Percentiles rank a stretch among this genome's conserved stretches.
phyloP scores from a whole-genome alignment of 202 grass and related monocot genomes.

The Sporobolus alterniflorus region DNA sequence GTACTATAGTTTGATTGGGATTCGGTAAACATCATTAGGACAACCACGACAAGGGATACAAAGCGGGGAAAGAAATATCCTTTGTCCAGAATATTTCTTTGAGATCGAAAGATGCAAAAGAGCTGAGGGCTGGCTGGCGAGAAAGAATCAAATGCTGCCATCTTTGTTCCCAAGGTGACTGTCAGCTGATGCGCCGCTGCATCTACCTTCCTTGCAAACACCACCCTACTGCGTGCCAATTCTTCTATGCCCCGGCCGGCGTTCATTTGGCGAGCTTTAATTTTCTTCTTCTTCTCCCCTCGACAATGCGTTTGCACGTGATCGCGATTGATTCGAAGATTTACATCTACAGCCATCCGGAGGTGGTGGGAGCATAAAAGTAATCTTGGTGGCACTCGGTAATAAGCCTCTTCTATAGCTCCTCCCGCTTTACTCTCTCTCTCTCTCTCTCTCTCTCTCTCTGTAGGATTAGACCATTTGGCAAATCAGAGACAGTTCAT shows the following conservation, averaged over 20 bases:
- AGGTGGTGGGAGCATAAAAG: constrained; percentile 1
- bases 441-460: too few relatives aligned
- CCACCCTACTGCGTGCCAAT: not conserved
- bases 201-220: constrained; percentile 55
- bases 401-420: not conserved
- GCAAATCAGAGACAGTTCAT: not conserved
- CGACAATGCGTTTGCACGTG: constrained; percentile 39
- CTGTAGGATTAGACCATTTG: not conserved
- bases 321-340: constrained; percentile 40
- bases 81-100: constrained; percentile 18
- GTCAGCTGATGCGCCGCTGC: constrained; percentile 43
- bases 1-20: constrained; percentile 39
- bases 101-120: constrained; percentile 53
- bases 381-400: constrained; percentile 14
- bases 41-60: constrained; percentile 24
- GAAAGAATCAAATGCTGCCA: constrained; percentile 57
- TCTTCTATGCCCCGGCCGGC: not conserved
- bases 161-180: constrained; percentile 60
- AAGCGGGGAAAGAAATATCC: not conserved
- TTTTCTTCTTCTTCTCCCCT: not conserved
- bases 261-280: not conserved
- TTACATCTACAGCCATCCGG: constrained; percentile 34
- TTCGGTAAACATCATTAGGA: constrained; percentile 44
- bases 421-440: not conserved
- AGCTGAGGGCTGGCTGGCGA: constrained; percentile 17